Evolutionary conservation across 164 flowering plant species (phyloP), one percentile per base, ranked within the genome.

Genomic region (Chimonanthus salicifolius): DNA sequence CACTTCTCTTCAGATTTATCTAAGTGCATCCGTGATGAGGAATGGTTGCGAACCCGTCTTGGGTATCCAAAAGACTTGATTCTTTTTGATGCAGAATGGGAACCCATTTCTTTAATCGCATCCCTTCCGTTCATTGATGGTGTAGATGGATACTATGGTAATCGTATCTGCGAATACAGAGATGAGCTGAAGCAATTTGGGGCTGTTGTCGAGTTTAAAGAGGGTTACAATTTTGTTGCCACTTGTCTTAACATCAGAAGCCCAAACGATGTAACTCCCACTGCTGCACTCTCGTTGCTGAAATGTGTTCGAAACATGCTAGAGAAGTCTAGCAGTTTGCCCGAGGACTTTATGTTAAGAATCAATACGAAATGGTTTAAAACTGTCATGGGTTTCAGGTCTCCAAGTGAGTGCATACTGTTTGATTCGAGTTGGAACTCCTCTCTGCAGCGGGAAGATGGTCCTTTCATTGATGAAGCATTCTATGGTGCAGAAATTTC

Each of bases 41-140:
- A 84, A 73, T 90, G 96, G 96, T 50, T 90, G 78, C 65, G 75
- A 18, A 90, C 93, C 67, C 83, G 84, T 45, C 84, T 83, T 68
- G 84, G 87, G 68, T 78, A 66, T 33, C 93, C 93, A 0, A 71
- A 72, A 7, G 83, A 85, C 7, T 85, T 86, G 72, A 85, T 89
- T 64, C 78, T 89, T n/a, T 78, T 72, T 46, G 63, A 68, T 67
- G 45, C 73, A 2, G 71, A 69, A 66, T 83, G 81, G 85, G 76
- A 49, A 63, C 43, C 80, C 1, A 64, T 80, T 2, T 68, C 71
- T 2, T 66, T 44, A 5, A 72, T 78, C 64, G 74, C 76, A 0
- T 65, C 63, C 73, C 81, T 80, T 63, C 85, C 85, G 15, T 47
- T 76, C 9, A 62, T 78, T 67, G 80, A 78, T 60, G 74, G 74